Conservation (phyloP, 805 yeast genomes). For the Kodamaea sagamina region DNA sequence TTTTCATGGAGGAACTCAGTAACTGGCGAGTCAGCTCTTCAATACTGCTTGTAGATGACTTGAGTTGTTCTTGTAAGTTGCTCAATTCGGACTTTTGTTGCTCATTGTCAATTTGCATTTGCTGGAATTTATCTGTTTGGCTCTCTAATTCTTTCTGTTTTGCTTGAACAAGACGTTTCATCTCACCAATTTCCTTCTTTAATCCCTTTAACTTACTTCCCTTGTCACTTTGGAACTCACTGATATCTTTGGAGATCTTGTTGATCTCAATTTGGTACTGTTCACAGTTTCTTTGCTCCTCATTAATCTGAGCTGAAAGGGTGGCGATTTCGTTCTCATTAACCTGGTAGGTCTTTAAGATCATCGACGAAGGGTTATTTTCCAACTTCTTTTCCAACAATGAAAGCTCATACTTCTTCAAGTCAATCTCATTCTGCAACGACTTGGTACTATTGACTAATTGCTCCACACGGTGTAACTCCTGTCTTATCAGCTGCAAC, state of each 20-base stretch:
- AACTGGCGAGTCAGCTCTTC: conserved; percentile 21
- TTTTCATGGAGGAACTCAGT: conserved; percentile 8
- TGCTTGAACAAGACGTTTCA: conserved; percentile 35
- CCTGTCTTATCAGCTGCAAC: conserved; percentile 39
- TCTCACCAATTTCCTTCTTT: conserved; percentile 48
- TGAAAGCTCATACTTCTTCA: conserved; percentile 60
- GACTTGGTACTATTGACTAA: conserved; percentile 52
- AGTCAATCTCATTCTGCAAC: conserved; percentile 58
- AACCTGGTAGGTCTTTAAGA: conserved; percentile 51
- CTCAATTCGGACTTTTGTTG: conserved; percentile 61
- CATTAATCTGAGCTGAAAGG: conserved; percentile 40
- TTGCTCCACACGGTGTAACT: conserved; percentile 43
- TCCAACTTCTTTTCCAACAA: conserved; percentile 56
- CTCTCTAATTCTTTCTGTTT: conserved; percentile 46
- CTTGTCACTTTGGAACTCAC: conserved; percentile 77
- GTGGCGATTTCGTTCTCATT: conserved; percentile 47
- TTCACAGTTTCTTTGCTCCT: conserved; percentile 32
- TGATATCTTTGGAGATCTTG: conserved; percentile 70
- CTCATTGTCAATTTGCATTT: conserved; percentile 67
- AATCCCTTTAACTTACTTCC: conserved; percentile 75
- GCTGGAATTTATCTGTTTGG: conserved; percentile 58
- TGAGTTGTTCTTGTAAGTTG: conserved; percentile 43
- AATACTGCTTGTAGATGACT: conserved; percentile 19
- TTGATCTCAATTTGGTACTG: conserved; percentile 46
- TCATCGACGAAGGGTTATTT: conserved; percentile 55